Conservation (phyloP, 177 flowering plant species). For the Vitis hybrid region DNA sequence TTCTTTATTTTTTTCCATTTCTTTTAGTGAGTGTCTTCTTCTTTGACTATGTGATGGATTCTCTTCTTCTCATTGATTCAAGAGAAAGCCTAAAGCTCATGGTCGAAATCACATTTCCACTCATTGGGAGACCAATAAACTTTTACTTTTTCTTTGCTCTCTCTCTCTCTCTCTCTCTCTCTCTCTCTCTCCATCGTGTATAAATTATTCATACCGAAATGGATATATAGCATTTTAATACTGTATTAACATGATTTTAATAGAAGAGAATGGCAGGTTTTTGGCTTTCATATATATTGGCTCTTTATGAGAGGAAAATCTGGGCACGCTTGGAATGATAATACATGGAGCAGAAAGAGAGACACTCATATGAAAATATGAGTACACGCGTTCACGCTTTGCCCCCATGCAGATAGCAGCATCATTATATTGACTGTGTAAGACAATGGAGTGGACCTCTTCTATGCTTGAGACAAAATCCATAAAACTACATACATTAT, state of each 20-base stretch:
- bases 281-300: background rate
- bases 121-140: constrained; percentile 19
- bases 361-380: constrained; percentile 1
- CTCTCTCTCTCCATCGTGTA: background rate
- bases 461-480: background rate
- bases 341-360: background rate
- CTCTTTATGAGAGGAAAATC: too few relatives aligned
- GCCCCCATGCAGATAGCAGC: constrained; percentile 22
- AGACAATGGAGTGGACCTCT: background rate
- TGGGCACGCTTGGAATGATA: background rate
- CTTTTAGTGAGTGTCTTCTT: constrained; percentile 8
- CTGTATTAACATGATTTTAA: background rate
- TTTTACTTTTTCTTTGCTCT: constrained; percentile 14
- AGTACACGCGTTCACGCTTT: constrained; percentile 20
- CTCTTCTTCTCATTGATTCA: constrained; percentile 28
- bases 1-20: background rate
- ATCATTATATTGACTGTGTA: constrained; percentile 6
- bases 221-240: background rate
- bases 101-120: background rate
- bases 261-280: background rate
- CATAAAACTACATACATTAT: background rate
- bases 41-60: constrained; percentile 15
- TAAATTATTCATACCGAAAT: too few relatives aligned
- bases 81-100: constrained; percentile 35
- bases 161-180: background rate